Percentiles rank a stretch among this genome's conserved stretches.
Evolutionary conservation across 371 early-diverging fungal species (phyloP).

Genomic region (Zychaea mexicana): DNA sequence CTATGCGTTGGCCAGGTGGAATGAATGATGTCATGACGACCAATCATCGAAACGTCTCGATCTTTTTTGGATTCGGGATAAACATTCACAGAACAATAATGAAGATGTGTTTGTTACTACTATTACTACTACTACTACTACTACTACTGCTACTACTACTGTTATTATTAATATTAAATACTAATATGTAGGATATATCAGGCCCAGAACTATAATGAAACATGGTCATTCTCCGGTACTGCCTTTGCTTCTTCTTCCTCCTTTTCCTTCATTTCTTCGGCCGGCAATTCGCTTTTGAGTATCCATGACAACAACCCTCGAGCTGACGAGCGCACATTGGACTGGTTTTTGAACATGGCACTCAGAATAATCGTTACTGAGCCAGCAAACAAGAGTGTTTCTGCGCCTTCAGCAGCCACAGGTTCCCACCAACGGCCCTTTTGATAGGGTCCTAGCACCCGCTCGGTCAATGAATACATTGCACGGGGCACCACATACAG

Average conservation of each 20-base stretch:
- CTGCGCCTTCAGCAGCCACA: constrained; percentile 28
- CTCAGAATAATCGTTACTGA: constrained; percentile 42
- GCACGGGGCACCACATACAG: constrained; percentile 65
- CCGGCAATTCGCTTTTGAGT: constrained; percentile 33
- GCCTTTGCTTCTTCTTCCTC: neutral
- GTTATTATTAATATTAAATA: neutral
- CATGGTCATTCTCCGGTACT: neutral
- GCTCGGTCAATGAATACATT: constrained; percentile 53
- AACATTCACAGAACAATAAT: too few species aligned
- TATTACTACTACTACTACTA: neutral
- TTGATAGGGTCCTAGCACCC: constrained; percentile 44
- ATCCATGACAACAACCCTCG: constrained; percentile 61
- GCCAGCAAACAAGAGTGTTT: constrained; percentile 40
- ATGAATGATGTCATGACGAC: neutral
- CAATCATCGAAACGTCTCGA: neutral
- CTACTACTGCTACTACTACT: too few species aligned
- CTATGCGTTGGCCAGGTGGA: neutral
- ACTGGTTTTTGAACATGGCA: constrained; percentile 45
- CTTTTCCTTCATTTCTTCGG: constrained; percentile 1
- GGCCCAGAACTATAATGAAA: neutral
- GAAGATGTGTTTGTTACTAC: neutral
- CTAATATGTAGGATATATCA: neutral
- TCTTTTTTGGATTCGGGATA: too few species aligned
- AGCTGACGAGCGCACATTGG: constrained; percentile 54
- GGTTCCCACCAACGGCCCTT: constrained; percentile 41